Conservation (phyloP, 139 green algal species). For the Helicosporidium sp. region DNA sequence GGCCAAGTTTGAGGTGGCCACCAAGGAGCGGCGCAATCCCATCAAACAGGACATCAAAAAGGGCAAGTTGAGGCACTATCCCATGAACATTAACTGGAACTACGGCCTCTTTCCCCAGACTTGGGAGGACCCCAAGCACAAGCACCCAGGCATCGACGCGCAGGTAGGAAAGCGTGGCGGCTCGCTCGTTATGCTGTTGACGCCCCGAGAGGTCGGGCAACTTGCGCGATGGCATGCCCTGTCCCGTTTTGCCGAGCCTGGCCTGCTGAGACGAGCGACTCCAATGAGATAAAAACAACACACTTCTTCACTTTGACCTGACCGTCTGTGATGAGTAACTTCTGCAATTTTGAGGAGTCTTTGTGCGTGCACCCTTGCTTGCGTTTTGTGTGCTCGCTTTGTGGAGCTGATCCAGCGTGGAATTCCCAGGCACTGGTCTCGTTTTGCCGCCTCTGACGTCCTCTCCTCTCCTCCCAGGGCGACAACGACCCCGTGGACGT, state of each 20-base stretch:
- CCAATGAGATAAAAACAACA: slow-evolving; percentile 18
- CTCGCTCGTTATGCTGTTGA: no score
- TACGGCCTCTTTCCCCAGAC: slow-evolving; percentile 97
- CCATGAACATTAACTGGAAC: slow-evolving; percentile 99
- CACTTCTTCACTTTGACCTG: slow-evolving; percentile 3
- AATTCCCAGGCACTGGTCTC: slow-evolving; percentile 1
- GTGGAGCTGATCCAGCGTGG: no score
- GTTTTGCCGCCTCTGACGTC: neutral
- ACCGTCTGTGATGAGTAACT: slow-evolving; percentile 5
- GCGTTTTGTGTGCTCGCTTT: neutral
- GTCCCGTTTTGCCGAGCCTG: no score
- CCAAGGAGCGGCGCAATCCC: slow-evolving; percentile 73
- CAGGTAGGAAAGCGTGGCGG: no score
- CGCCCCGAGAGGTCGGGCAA: no score
- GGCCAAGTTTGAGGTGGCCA: slow-evolving; percentile 97
- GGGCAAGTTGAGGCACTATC: slow-evolving; percentile 96
- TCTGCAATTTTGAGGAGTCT: slow-evolving; percentile 22
- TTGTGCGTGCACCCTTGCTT: slow-evolving; percentile 1
- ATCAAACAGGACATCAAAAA: slow-evolving; percentile 99
- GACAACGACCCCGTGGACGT: slow-evolving; percentile 99
- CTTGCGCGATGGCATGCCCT: no score
- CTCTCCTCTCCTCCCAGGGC: slow-evolving; percentile 18
- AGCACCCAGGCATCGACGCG: no score
- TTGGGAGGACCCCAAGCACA: slow-evolving; percentile 71
- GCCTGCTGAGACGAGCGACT: no score